phyloP scores from a whole-genome alignment of 2,329 filamentous ascomycete species.

The Knufia petricola region DNA sequence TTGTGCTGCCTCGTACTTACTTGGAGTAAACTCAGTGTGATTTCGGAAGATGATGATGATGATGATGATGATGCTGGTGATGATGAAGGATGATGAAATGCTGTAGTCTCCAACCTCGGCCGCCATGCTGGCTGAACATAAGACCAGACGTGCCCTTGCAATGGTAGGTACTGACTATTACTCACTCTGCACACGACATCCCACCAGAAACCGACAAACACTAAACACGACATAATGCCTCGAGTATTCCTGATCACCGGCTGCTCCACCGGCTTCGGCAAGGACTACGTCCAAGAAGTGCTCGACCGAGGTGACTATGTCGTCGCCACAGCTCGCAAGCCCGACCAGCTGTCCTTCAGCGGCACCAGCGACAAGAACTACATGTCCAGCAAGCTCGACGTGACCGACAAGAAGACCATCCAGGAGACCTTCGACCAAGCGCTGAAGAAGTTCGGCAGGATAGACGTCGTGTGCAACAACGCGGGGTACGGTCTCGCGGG shows the following conservation, averaged over 20 bases:
- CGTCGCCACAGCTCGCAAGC: constrained; percentile 33
- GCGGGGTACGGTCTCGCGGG: constrained; percentile 49
- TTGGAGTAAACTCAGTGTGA: no score
- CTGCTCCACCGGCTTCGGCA: constrained; percentile 31
- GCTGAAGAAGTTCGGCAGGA: constrained; percentile 41
- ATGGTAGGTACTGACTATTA: no score
- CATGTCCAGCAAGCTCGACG: constrained; percentile 44
- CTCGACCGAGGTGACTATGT: constrained; percentile 28
- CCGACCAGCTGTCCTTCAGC: constrained; percentile 17
- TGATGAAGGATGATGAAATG: no score
- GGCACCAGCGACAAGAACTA: constrained; percentile 31
- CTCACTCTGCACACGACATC: no score
- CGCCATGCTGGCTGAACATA: no score
- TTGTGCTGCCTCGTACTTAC: no score
- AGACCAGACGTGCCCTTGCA: no score
- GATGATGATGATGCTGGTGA: no score
- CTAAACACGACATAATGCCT: constrained; percentile 9
- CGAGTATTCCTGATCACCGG: constrained; percentile 33
- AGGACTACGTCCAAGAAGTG: constrained; percentile 23
- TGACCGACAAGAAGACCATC: constrained; percentile 37
- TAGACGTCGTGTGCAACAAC: constrained; percentile 54
- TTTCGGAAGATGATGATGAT: no score
- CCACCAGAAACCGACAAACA: background rate
- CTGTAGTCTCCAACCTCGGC: no score
- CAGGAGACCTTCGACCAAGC: constrained; percentile 34